These are phyloP conservation scores for Symbiotaphrina buchneri DNA, from an alignment of 495 filamentous ascomycete genomes.

Conservation along the genomic window DNA sequence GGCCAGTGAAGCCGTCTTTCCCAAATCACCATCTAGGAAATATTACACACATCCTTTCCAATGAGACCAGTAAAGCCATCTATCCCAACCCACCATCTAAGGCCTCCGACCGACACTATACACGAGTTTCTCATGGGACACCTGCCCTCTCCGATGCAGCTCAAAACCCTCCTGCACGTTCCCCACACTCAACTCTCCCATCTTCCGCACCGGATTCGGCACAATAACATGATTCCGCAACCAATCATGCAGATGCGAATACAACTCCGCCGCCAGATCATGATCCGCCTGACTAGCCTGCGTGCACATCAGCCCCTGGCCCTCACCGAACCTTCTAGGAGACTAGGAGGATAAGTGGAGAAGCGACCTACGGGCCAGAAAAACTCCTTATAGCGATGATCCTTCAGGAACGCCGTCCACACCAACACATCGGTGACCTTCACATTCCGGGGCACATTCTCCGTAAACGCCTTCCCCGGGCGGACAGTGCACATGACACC, in stretches of 20 bases:
- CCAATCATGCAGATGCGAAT: slow-evolving; percentile 11
- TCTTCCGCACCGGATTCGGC: slow-evolving; percentile 6
- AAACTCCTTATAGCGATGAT: slow-evolving; percentile 11
- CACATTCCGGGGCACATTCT: slow-evolving; percentile 7
- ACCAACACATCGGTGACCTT: slow-evolving; percentile 14
- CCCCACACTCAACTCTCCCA: slow-evolving; percentile 8
- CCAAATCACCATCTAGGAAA: too few relatives aligned
- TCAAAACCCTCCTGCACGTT: slow-evolving; percentile 10
- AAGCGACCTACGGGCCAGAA: slow-evolving; percentile 12
- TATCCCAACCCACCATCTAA: too few relatives aligned
- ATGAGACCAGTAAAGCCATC: too few relatives aligned
- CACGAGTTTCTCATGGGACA: slow-evolving; percentile 13
- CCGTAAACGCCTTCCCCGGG: slow-evolving; percentile 12
- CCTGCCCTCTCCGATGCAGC: slow-evolving; percentile 9
- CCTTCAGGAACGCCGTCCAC: slow-evolving; percentile 15
- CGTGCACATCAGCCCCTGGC: neutral
- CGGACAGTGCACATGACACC: slow-evolving; percentile 13
- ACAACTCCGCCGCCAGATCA: slow-evolving; percentile 11
- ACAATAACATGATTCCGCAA: slow-evolving; percentile 9
- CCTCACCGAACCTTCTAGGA: neutral
- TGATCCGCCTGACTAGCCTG: slow-evolving; percentile 12
- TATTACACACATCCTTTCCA: too few relatives aligned
- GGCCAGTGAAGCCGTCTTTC: too few relatives aligned
- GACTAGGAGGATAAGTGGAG: neutral
- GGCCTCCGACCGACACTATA: too few relatives aligned